Evolutionary conservation across 176 grass and related monocot species (phyloP).

Genomic region (Raddia guianensis): DNA sequence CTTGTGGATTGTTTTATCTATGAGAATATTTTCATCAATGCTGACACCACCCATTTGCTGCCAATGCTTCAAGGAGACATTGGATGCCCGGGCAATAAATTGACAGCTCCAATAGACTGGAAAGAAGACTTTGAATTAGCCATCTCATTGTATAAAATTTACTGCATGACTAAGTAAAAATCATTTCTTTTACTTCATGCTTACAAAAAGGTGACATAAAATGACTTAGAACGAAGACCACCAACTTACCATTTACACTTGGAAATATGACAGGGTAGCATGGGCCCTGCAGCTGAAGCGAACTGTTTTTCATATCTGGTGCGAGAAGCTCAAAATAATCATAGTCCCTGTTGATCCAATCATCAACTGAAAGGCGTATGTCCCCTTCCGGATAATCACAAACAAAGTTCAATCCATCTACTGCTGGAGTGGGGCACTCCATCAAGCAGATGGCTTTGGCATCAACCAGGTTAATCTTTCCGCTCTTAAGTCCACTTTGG

Average conservation of each 20-base stretch:
- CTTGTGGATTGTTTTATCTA: conserved; percentile 95
- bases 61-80: conserved; percentile 93
- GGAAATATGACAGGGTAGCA: conserved; percentile 99
- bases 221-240: neutral
- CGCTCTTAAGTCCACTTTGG: conserved; percentile 75
- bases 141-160: neutral
- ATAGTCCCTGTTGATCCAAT: conserved; percentile 97
- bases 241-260: conserved; percentile 68
- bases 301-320: conserved; percentile 90
- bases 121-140: conserved; percentile 18
- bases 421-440: conserved; percentile 80
- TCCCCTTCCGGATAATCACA: conserved; percentile 97
- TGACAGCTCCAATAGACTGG: conserved; percentile 97
- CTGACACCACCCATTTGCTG: conserved; percentile 83
- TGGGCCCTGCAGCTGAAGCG: conserved; percentile 91
- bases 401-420: conserved; percentile 78
- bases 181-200: neutral
- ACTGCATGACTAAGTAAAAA: neutral
- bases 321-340: conserved; percentile 96
- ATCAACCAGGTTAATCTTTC: conserved; percentile 72
- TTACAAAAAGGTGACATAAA: neutral
- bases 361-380: conserved; percentile 76
- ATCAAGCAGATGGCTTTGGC: conserved; percentile 92
- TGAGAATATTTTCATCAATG: conserved; percentile 90
- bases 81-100: conserved; percentile 89